A percentile compares a stretch with the other conserved stretches of the same genome.
These are phyloP conservation scores for Dryas alaskensis DNA, from an alignment of 306 rosid species.

Conservation along the genomic window DNA sequence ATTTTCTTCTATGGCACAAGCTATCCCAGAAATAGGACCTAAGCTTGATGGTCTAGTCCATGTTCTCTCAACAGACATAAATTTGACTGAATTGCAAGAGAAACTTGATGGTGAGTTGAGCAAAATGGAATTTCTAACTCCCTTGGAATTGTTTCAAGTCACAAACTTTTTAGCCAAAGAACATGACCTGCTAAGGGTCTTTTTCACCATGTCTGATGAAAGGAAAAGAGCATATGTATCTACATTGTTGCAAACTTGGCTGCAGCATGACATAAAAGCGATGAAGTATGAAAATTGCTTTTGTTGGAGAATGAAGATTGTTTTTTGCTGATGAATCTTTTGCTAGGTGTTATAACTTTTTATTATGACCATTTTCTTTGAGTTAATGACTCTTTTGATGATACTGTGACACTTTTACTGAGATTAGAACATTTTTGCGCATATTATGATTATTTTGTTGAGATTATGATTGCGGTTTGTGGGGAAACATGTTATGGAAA, in stretches of 20 bases:
- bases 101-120: neutral
- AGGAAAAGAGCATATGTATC: neutral
- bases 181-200: neutral
- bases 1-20: neutral
- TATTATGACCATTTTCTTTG: no score
- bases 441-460: no score
- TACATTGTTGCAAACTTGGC: no score
- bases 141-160: neutral
- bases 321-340: no score
- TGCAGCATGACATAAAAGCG: no score
- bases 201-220: neutral
- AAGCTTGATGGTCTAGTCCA: neutral
- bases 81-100: neutral
- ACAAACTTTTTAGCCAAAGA: neutral
- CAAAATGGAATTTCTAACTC: neutral
- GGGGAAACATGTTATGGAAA: constrained; percentile 99
- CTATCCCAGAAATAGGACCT: neutral
- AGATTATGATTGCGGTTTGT: constrained; percentile 58
- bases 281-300: no score
- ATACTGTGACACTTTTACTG: no score
- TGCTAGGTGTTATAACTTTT: no score
- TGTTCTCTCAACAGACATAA: neutral
- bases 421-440: no score
- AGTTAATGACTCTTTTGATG: no score
- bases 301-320: no score